Base-by-base conservation (phyloP, 2,329 filamentous ascomycete genomes). In the Hymenoscyphus fraxineus region DNA sequence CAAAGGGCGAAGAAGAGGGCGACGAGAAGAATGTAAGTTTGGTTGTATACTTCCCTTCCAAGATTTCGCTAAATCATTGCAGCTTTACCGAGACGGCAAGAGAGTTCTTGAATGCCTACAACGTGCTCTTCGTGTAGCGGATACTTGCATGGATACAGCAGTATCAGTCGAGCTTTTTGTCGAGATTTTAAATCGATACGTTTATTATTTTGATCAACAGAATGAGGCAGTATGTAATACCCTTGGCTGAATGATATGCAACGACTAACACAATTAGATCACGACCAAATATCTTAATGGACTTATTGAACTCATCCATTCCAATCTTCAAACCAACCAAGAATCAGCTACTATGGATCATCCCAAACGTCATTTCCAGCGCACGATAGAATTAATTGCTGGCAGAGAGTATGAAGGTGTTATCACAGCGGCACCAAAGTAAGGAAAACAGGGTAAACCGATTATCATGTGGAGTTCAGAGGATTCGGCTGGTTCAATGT, bases 131-230 rank as follows among this genome's bases (percentile, higher is more conserved):
- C 89, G 96, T 41, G 96, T 99, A 35, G 96, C 95, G 2, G 95
- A 99, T 78, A 96, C 95, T 6, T 99, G 95, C 80, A 99, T 99
- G 95, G 96, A 99, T 78, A 95, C 93, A 7, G 92, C 93, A 6
- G 93, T 97, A 3, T 97, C 93, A 2, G 95, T 99, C 58, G 96
- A 99, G 79, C 84, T 99, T 59, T 99, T 99, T 78, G 94, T 99
- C 64, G 95, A 99, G 80, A 99, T 99, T 68, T 81, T 99, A 63
- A 97, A 99, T 77, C 88, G 95, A 77, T 99, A 99, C 76, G 93
- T 98, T 61, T 99, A 99, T 78, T 99, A 98, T 81, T 99, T 97
- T 80, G 95, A 99, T 78, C 94, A 99, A 77, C 92, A 97, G 76
- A 99, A 99, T 78, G 95, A 99, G 79, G 93, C 93, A 70, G 95